Evolutionary conservation across 768 basidiomycete species (phyloP), one percentile per base, ranked within the genome.

Genomic region (Boletus insuetus): DNA sequence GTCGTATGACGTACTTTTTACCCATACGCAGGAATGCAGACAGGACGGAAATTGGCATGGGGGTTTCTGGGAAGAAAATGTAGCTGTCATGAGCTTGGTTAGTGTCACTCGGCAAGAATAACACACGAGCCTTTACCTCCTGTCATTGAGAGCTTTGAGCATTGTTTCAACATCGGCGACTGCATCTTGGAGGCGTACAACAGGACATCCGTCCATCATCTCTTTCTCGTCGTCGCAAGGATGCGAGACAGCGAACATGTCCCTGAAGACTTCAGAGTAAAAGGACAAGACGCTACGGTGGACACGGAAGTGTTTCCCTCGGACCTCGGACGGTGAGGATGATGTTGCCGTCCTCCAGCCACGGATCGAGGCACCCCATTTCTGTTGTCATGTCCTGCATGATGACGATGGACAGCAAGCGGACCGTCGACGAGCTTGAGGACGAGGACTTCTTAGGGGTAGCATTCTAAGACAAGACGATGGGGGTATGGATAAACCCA

Each of bases 341-440:
- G 38, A 73, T 56, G 40, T 63, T 71, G 0, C 72, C 72, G n/a
- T 73, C 72, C 3, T 68, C 61, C 12, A 64, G 41, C 69, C 70
- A 72, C 7, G 60, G 59, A 4, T 62, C 44, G 9, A 59, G 60
- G 22, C 52, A 50, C 4, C 60, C 58, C 12, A 29, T 17, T n/a
- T 22, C 50, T 31, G 32, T 16, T 46, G 13, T 35, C 14, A 4
- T 6, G 12, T 35, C 11, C 13, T 35, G 34, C 34, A 14, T 35
- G 34, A 35, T 35, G 34, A 14, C 6, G 13, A 13, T 35, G 14
- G 5, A 35, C 34, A 14, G 34, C 34, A 35, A 35, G 14, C 29
- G 6, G 34, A 14, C 34, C 34, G 14, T 35, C 29, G 29, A 29
- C 29, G 2, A 29, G 29, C 26, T 34, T 4, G 32, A 34, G 10